These are phyloP conservation scores for Talaromyces trachyspermus DNA, from an alignment of 495 filamentous ascomycete genomes.

Conservation along the genomic window DNA sequence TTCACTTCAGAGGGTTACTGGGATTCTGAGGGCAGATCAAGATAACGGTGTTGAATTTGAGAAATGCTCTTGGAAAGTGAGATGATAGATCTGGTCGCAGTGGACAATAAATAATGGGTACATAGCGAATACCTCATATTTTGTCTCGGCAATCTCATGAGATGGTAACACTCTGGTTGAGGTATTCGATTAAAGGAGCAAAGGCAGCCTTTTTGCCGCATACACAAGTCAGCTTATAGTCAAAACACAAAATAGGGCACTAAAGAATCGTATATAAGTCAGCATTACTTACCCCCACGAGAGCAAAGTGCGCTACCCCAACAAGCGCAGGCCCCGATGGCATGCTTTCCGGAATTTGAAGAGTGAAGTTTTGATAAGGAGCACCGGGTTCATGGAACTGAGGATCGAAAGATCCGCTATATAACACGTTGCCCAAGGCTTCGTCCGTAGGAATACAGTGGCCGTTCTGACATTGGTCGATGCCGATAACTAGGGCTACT, in stretches of 20 bases:
- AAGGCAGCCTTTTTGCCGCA: slow-evolving; percentile 13
- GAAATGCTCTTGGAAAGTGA: too few species aligned
- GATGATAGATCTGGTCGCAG: too few species aligned
- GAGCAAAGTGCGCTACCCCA: slow-evolving; percentile 26
- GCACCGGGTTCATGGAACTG: slow-evolving; percentile 19
- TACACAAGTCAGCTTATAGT: not conserved
- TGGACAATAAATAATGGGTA: too few species aligned
- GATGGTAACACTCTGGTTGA: slow-evolving; percentile 15
- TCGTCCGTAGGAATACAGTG: slow-evolving; percentile 16
- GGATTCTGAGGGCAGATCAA: too few species aligned
- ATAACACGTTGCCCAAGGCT: slow-evolving; percentile 22
- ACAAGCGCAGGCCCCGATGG: slow-evolving; percentile 19
- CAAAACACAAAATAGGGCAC: not conserved
- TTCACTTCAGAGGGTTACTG: too few species aligned
- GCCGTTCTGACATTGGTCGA: slow-evolving; percentile 18
- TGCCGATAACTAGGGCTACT: slow-evolving; percentile 27
- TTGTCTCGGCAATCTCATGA: too few species aligned
- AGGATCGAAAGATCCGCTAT: slow-evolving; percentile 26
- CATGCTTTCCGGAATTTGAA: slow-evolving; percentile 17
- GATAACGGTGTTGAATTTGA: too few species aligned
- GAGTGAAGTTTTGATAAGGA: slow-evolving; percentile 32
- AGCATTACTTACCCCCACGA: slow-evolving; percentile 28
- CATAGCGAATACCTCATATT: too few species aligned
- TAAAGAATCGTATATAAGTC: not conserved
- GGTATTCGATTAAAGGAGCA: slow-evolving; percentile 13